Percentiles rank a stretch among this genome's conserved stretches.
phyloP scores from a whole-genome alignment of 768 basidiomycete species.

The Exidia glandulosa region DNA sequence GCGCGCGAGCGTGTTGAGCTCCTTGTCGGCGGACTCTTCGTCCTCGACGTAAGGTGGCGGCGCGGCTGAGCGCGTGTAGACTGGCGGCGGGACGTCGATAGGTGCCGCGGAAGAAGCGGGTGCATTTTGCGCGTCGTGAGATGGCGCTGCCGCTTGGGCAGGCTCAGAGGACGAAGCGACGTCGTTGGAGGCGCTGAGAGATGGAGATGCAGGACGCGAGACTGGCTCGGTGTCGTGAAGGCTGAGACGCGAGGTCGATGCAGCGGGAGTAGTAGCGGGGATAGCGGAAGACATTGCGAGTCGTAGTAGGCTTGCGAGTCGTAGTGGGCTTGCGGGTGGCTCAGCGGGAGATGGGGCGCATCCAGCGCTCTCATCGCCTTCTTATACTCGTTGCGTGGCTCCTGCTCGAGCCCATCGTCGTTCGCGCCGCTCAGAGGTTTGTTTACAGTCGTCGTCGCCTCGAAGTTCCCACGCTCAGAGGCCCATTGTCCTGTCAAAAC shows the following conservation, averaged over 20 bases:
- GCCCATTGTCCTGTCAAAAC: too few species aligned
- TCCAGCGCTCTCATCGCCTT: background rate
- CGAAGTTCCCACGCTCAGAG: too few species aligned
- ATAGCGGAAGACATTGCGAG: background rate
- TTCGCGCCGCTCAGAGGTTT: too few species aligned
- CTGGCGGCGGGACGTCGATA: background rate
- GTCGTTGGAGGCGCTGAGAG: background rate
- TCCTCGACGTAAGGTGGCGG: background rate
- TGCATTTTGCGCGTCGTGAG: background rate
- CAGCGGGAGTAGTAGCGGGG: background rate
- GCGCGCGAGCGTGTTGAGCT: conserved; percentile 34
- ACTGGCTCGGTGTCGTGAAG: background rate
- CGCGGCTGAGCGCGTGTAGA: background rate
- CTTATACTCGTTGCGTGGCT: too few species aligned
- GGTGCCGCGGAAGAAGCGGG: background rate
- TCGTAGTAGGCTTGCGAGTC: background rate
- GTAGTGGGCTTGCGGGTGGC: background rate
- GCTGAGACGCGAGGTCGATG: background rate
- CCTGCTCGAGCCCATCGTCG: too few species aligned
- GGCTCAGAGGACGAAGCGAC: background rate
- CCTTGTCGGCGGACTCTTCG: conserved; percentile 2
- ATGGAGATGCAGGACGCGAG: background rate
- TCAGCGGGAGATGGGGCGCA: background rate
- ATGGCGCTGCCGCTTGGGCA: background rate
- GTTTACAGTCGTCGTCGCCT: too few species aligned